Base-by-base conservation (phyloP, 108 stramenopile genomes). In the Cyclotella kingstonii region DNA sequence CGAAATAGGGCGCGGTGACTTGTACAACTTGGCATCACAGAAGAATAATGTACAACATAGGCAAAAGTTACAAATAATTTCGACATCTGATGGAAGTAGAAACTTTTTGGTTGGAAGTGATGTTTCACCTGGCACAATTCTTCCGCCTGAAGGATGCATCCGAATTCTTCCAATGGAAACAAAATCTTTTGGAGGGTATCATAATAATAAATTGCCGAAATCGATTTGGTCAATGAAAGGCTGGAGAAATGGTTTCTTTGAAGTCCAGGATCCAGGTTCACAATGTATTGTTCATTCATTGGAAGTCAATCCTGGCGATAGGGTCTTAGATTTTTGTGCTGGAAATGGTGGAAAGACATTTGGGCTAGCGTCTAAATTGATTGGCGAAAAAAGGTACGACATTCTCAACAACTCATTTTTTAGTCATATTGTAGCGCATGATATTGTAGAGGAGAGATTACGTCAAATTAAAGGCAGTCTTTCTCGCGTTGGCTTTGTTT, bases 301-400 rank as follows among this genome's bases (percentile, higher is more conserved):
- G 9, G 76, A 65, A 34, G 72, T 57, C 9, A 36, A 29, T 12
- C 54, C 35, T 19, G 66, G 76, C 19, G 71, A 63, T 8, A 35
- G 53, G 0, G 35, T 77, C 26, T 49, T 81, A 19, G 80, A 81
- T 57, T 81, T 72, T 40, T 81, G 80, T 60, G 76, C 76, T 26
- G 80, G 80, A 9, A 81, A 81, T 60, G 80, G 80, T 1, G 80
- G 80, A 5, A 81, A 81, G 61, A 74, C 72, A 8, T 77, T 81
- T 41, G 76, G 60, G 23, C 12, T 81, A 4, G 66, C 80, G 31
- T 73, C 76, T 11, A 15, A 47, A 14, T 12, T 78, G n/a, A 50
- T 42, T 27, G 29, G 9, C 44, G 27, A 9, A 28, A 30, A 26
- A 40, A 35, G 19, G 11, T 9, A 54, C 22, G 21, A 26, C 9